Evolutionary conservation across 805 yeast species (phyloP).

Genomic region (Candida xyloterini): DNA sequence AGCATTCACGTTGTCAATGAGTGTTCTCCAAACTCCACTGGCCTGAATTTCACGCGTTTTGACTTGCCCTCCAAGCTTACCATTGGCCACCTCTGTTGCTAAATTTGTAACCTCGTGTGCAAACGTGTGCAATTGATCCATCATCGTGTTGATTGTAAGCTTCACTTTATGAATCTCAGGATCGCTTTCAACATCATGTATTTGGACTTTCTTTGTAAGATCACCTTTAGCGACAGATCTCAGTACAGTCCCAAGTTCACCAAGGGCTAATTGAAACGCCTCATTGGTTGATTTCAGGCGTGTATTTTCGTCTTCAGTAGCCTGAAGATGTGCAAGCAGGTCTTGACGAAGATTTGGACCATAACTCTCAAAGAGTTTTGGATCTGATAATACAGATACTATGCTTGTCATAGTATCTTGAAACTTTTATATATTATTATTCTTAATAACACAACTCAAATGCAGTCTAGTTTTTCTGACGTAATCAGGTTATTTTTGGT

Average conservation of each 20-base stretch:
- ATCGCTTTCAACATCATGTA: constrained; percentile 68
- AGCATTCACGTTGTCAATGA: constrained; percentile 80
- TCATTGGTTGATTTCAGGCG: constrained; percentile 47
- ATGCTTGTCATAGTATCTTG: constrained; percentile 12
- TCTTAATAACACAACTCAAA: not conserved
- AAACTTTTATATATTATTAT: not conserved
- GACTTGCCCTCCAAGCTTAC: constrained; percentile 87
- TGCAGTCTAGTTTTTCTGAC: not conserved
- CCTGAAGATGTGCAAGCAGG: constrained; percentile 13
- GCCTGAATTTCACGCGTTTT: constrained; percentile 65
- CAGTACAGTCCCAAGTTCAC: constrained; percentile 82
- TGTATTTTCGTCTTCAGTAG: constrained; percentile 18
- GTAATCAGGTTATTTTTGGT: not conserved
- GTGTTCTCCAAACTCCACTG: constrained; percentile 82
- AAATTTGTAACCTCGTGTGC: constrained; percentile 80
- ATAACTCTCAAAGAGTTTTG: constrained; percentile 20
- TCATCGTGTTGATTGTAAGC: constrained; percentile 81
- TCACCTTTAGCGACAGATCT: constrained; percentile 90
- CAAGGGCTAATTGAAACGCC: constrained; percentile 67
- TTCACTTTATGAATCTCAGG: constrained; percentile 80
- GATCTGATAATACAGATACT: constrained; percentile 23
- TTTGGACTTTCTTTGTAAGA: constrained; percentile 72
- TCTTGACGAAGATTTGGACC: constrained; percentile 21
- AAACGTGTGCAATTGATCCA: constrained; percentile 80
- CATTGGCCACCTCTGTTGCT: constrained; percentile 88